Evolutionary conservation across 192 early-diverging fungal genomes (phyloP).

Genomic region (Coemansia sp.): DNA sequence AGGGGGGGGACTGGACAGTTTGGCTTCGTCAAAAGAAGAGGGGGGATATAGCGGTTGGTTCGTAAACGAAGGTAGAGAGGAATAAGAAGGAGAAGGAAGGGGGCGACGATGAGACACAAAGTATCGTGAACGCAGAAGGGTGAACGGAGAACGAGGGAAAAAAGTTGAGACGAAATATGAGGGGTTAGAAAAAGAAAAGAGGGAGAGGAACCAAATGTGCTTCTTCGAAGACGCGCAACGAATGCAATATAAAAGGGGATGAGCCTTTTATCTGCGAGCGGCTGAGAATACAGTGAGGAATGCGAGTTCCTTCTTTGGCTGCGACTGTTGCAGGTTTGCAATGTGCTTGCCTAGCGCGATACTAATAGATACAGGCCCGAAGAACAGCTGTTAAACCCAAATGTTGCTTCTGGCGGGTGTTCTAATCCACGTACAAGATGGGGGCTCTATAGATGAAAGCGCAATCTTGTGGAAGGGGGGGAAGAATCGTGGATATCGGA

Average conservation of each 20-base stretch:
- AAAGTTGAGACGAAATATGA: constrained; percentile 10
- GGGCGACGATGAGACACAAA: constrained; percentile 20
- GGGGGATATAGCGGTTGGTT: constrained; percentile 8
- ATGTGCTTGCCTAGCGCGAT: not conserved
- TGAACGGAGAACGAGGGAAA: constrained; percentile 7
- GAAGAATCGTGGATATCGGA: constrained; percentile 8
- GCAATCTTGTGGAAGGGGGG: not conserved
- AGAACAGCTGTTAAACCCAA: not conserved
- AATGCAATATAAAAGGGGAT: constrained; percentile 7
- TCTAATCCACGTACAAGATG: not conserved
- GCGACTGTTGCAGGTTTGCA: not conserved
- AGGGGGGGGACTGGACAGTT: not conserved
- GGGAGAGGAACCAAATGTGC: not conserved
- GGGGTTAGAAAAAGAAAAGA: not conserved
- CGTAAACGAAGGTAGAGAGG: constrained; percentile 12
- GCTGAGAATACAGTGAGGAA: not conserved
- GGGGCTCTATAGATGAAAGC: not conserved
- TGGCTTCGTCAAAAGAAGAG: constrained; percentile 4
- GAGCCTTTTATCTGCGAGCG: not conserved
- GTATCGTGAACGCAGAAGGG: constrained; percentile 8
- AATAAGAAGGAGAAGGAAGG: constrained; percentile 4
- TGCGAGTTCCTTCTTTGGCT: not conserved
- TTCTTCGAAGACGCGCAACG: constrained; percentile 9
- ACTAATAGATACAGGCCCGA: not conserved
- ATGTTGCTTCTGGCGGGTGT: not conserved